Base-by-base conservation (phyloP, 2,329 filamentous ascomycete species). In the Exophiala aquamarina region DNA sequence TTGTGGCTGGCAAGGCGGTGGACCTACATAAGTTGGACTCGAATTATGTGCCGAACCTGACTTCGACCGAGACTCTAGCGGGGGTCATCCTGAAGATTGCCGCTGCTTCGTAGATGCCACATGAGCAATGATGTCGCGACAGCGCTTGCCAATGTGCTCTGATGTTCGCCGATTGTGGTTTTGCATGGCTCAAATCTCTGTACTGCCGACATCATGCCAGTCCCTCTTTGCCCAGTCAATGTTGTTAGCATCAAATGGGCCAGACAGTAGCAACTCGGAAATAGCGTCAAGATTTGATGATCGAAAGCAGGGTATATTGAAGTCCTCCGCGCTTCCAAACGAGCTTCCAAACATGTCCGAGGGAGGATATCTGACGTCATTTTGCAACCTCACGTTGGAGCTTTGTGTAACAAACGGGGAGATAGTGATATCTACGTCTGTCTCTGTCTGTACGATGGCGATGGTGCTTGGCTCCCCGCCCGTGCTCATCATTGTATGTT, bases 251-350 rank as follows among this genome's bases (percentile, higher is more conserved):
- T 44, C 32, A 18, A 44, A 44, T 15, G 41, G 41, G 18, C 19
- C 41, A 2, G 29, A 35, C 9, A 44, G 19, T 28, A 44, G 20
- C 31, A 44, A 35, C 19, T 44, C 41, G 40, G 40, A 42, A 32
- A 42, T 42, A 20, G 40, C 40, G n/a, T 42, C 26, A 26, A 42
- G 26, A 23, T 42, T 42, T 15, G 40, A 32, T 33, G 40, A 42
- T 21, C 40, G 40, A 42, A 33, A 33, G 40, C 32, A 31, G 20
- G 28, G 40, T n/a, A 42, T 18, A 23, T 42, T 31, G 26, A 42
- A 34, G 40, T 42, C 40, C 26, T 31, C 40, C 2, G 31, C 40
- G 40, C 18, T 42, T 21, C 15, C 40, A 11, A 31, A 31, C 18
- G 40, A 32, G 20, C 14, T 41, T 28, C 37, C 37, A 28, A 28